Conservation (phyloP, 1,284 basidiomycete genomes). For the Pascua sp. region DNA sequence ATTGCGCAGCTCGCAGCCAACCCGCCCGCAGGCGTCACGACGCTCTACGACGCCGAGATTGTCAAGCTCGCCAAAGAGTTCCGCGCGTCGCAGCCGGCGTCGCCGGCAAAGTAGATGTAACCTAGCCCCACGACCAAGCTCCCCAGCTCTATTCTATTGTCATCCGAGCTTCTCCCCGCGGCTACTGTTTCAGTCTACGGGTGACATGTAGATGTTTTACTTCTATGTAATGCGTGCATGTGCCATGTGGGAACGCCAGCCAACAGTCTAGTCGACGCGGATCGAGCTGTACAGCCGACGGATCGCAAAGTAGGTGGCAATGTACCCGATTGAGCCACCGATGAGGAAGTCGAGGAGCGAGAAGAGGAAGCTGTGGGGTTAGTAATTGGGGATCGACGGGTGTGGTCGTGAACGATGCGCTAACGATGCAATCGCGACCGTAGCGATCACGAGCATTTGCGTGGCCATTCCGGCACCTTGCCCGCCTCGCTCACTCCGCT, state of each 20-base stretch:
- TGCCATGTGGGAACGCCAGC: neutral
- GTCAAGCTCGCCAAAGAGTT: conserved; percentile 28
- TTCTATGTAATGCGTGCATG: no score
- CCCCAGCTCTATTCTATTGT: no score
- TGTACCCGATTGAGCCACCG: conserved; percentile 80
- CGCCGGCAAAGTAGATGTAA: no score
- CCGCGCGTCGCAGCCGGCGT: conserved; percentile 8
- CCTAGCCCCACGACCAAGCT: no score
- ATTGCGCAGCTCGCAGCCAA: conserved; percentile 40
- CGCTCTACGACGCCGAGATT: conserved; percentile 28
- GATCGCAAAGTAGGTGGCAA: conserved; percentile 82
- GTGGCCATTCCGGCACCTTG: neutral
- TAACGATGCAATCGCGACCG: no score
- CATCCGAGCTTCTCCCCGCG: no score
- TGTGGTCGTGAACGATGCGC: no score
- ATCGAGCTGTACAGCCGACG: conserved; percentile 70
- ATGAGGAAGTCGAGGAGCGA: conserved; percentile 81
- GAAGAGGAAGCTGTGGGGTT: conserved; percentile 58
- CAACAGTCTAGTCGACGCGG: conserved; percentile 48
- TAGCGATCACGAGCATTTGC: no score
- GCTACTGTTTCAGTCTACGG: no score
- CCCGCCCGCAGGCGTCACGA: conserved; percentile 23
- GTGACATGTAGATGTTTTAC: no score
- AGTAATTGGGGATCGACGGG: no score
- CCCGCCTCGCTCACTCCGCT: no score